A percentile compares a stretch with the other conserved stretches of the same genome.
Evolutionary conservation across 73 alveolate genomes (phyloP).

Genomic region (Stentor roeselii): DNA sequence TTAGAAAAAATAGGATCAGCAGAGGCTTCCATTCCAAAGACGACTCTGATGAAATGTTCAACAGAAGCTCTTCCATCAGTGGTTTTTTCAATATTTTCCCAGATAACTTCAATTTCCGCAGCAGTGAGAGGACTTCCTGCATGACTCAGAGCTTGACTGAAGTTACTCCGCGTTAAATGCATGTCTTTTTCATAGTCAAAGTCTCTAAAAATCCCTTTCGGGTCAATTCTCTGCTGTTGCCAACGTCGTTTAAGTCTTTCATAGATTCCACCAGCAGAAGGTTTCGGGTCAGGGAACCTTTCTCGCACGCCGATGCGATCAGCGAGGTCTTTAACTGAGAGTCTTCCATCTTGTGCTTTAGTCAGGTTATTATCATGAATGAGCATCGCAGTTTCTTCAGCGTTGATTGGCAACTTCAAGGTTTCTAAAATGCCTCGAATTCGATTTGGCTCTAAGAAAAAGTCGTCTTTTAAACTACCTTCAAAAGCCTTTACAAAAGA

Average conservation of each 20-base stretch:
- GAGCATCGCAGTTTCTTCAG: neutral
- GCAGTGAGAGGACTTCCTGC: neutral
- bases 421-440: neutral
- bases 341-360: conserved; percentile 1
- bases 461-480: neutral
- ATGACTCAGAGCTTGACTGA: neutral
- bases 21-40: neutral
- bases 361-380: neutral
- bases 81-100: neutral
- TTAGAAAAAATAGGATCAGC: neutral
- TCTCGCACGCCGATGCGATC: conserved; percentile 16
- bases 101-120: neutral
- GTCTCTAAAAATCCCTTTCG: neutral
- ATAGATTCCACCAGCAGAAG: neutral
- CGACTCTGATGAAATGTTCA: neutral
- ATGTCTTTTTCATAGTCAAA: conserved; percentile 20
- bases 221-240: neutral
- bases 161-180: conserved; percentile 10
- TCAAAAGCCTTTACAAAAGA: conserved; percentile 2
- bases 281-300: conserved; percentile 17
- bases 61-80: conserved; percentile 14
- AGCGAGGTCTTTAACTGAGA: neutral
- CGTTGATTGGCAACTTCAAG: neutral
- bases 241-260: neutral
- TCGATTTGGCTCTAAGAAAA: neutral